Evolutionary conservation across 495 filamentous ascomycete genomes (phyloP).

Genomic region (Talaromyces liani): DNA sequence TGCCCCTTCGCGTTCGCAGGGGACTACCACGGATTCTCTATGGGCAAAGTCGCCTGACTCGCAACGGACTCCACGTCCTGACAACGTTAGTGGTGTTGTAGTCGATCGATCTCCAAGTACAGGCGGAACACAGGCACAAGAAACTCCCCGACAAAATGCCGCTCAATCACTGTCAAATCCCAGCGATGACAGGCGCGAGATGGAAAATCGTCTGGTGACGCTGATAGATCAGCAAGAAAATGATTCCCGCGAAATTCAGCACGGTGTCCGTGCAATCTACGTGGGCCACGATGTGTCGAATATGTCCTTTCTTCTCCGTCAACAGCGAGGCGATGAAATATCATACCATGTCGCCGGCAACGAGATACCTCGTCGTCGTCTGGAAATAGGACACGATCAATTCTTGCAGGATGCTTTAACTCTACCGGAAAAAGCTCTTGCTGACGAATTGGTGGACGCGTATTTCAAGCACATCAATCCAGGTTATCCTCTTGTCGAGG

Average conservation of each 20-base stretch:
- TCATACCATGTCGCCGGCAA: conserved; percentile 43
- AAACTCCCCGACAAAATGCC: neutral
- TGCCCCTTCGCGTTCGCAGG: conserved; percentile 12
- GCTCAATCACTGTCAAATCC: conserved; percentile 17
- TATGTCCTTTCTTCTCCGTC: conserved; percentile 44
- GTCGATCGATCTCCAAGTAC: neutral
- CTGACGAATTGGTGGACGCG: conserved; percentile 40
- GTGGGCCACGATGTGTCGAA: conserved; percentile 45
- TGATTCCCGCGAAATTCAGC: conserved; percentile 33
- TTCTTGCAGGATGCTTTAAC: conserved; percentile 42
- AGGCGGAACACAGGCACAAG: neutral
- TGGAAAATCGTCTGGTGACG: conserved; percentile 39
- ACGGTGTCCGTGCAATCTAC: conserved; percentile 41
- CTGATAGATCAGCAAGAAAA: conserved; percentile 40
- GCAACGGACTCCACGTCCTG: neutral
- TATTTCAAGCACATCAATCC: conserved; percentile 40
- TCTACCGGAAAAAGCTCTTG: conserved; percentile 34
- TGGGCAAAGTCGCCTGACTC: neutral
- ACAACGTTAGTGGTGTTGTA: neutral
- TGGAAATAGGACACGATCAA: conserved; percentile 39
- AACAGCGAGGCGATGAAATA: conserved; percentile 39
- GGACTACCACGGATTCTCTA: neutral
- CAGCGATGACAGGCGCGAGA: conserved; percentile 27
- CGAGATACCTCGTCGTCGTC: conserved; percentile 37
- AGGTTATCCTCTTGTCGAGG: conserved; percentile 38